Evolutionary conservation across 1,284 basidiomycete genomes (phyloP).

Genomic region (Cryptococcus neoformans): DNA sequence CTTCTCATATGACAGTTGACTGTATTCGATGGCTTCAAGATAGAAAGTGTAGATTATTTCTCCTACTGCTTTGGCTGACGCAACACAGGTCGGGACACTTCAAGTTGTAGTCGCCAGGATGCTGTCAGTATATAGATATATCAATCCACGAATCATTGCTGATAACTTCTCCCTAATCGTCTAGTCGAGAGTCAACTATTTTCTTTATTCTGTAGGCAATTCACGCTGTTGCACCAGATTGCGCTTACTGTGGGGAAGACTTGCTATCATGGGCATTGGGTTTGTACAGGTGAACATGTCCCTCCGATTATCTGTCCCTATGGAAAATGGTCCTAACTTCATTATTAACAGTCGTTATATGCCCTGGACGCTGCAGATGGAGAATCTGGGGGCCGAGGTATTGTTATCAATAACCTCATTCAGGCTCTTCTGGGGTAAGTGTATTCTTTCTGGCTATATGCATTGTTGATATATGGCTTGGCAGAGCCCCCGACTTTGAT

Average conservation of each 20-base stretch:
- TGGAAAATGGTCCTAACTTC: background rate
- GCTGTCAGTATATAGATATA: slow-evolving; percentile 52
- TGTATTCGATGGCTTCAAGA: slow-evolving; percentile 61
- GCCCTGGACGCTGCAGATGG: slow-evolving; percentile 91
- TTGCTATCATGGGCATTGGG: slow-evolving; percentile 76
- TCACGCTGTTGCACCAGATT: background rate
- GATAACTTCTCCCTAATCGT: no score
- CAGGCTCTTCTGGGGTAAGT: slow-evolving; percentile 76
- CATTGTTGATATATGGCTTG: slow-evolving; percentile 2
- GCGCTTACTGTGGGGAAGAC: slow-evolving; percentile 42
- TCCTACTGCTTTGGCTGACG: background rate
- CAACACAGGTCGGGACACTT: slow-evolving; percentile 39
- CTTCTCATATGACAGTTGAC: slow-evolving; percentile 22
- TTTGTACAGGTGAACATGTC: slow-evolving; percentile 54
- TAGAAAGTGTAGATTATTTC: slow-evolving; percentile 8
- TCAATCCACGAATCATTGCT: no score
- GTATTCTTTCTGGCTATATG: background rate
- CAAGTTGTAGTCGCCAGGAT: slow-evolving; percentile 58
- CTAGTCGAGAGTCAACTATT: slow-evolving; percentile 74
- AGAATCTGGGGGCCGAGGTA: slow-evolving; percentile 55
- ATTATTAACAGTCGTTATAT: slow-evolving; percentile 58
- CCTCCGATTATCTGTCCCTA: no score
- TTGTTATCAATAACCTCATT: slow-evolving; percentile 71
- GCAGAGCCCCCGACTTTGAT: slow-evolving; percentile 74
- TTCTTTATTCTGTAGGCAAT: slow-evolving; percentile 72